Conservation (phyloP, 257 asterid genomes). For the Lycium ferocissimum region DNA sequence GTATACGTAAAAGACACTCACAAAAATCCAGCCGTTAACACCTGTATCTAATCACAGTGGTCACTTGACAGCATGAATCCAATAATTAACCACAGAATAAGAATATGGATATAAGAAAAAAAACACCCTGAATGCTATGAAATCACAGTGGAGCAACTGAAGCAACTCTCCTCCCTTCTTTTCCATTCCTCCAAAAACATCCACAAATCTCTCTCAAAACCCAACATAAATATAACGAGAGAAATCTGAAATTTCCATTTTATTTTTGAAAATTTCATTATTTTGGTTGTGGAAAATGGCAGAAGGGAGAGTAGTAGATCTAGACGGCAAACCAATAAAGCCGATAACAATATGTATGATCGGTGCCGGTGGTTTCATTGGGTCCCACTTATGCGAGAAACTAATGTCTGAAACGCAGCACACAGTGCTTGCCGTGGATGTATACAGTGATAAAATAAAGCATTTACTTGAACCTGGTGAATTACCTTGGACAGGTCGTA, state of each 20-base stretch:
- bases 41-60: neutral
- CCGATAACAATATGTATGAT: conserved; percentile 89
- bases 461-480: conserved; percentile 76
- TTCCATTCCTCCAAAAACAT: neutral
- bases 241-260: neutral
- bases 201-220: neutral
- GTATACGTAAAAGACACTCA: too few relatives aligned
- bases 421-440: conserved; percentile 89
- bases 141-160: neutral
- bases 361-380: conserved; percentile 99
- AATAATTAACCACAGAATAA: too few relatives aligned
- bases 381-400: conserved; percentile 95
- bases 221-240: neutral
- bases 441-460: conserved; percentile 86
- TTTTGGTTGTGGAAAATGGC: conserved; percentile 51
- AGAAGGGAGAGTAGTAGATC: conserved; percentile 66
- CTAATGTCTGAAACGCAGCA: conserved; percentile 80
- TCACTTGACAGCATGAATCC: too few relatives aligned
- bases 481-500: conserved; percentile 67
- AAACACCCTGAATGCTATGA: too few relatives aligned
- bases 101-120: neutral
- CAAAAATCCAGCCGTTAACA: neutral
- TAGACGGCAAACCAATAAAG: conserved; percentile 79
- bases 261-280: too few relatives aligned
- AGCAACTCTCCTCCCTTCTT: neutral